Percentiles rank a stretch among this genome's conserved stretches.
phyloP scores from a whole-genome alignment of 208 protist species.

The Angomonas deanei region DNA sequence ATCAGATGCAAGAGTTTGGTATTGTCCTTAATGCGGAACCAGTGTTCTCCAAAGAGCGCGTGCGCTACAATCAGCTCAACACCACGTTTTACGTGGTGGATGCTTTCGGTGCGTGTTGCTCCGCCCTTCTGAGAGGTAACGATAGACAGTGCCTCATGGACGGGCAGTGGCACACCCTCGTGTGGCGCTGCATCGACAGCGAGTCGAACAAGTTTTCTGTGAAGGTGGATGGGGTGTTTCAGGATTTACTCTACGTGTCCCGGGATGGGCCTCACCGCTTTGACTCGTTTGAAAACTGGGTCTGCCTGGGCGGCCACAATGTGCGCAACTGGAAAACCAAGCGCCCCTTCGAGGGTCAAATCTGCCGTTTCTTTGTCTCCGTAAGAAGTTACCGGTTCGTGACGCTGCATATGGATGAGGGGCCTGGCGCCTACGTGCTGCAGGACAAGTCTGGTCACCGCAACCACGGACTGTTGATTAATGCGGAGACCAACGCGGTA shows the following conservation, averaged over 20 bases:
- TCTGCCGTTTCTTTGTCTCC: slow-evolving; percentile 69
- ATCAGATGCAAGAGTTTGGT: slow-evolving; percentile 83
- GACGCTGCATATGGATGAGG: slow-evolving; percentile 77
- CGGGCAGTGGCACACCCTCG: slow-evolving; percentile 83
- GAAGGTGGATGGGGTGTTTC: slow-evolving; percentile 76
- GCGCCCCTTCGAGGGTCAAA: slow-evolving; percentile 61
- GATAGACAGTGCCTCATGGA: slow-evolving; percentile 83
- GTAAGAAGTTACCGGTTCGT: slow-evolving; percentile 58
- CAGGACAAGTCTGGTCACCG: slow-evolving; percentile 58
- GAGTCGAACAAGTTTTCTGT: slow-evolving; percentile 85
- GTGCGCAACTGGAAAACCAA: slow-evolving; percentile 76
- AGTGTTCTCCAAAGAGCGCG: slow-evolving; percentile 67
- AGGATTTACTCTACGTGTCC: slow-evolving; percentile 75
- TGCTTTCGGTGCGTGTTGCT: slow-evolving; percentile 74
- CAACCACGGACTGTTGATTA: slow-evolving; percentile 79
- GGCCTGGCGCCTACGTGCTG: slow-evolving; percentile 72
- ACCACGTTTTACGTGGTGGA: slow-evolving; percentile 82
- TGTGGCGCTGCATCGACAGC: slow-evolving; percentile 83
- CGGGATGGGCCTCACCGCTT: slow-evolving; percentile 75
- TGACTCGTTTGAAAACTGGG: slow-evolving; percentile 66
- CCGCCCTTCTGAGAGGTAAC: slow-evolving; percentile 71
- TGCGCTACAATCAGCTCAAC: slow-evolving; percentile 80
- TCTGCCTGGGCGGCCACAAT: slow-evolving; percentile 83
- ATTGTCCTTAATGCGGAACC: slow-evolving; percentile 86
- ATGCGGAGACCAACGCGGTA: slow-evolving; percentile 45